A percentile compares a stretch with the other conserved stretches of the same genome.
Conservation (phyloP, 176 grass and related monocot species). For the Lolium perenne region DNA sequence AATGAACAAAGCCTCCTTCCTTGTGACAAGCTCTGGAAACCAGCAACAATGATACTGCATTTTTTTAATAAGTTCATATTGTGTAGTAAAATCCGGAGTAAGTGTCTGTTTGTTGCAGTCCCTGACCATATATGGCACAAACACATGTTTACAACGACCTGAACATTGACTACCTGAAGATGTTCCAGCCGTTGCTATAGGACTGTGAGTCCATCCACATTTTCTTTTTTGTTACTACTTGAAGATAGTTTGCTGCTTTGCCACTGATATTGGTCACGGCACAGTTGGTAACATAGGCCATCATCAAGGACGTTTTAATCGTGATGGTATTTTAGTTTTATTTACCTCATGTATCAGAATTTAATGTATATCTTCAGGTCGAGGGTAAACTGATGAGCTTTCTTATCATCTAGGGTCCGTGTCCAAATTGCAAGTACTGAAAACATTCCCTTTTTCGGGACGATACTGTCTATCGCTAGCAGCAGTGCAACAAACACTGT, state of each 20-base stretch:
- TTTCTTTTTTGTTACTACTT: slow-evolving; percentile 62
- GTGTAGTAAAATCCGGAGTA: too few relatives aligned
- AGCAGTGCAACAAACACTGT: slow-evolving; percentile 50
- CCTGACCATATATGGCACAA: background rate
- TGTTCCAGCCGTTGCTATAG: slow-evolving; percentile 73
- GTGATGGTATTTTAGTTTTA: slow-evolving; percentile 63
- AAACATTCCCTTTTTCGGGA: slow-evolving; percentile 97
- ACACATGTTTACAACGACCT: slow-evolving; percentile 80
- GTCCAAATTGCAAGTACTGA: slow-evolving; percentile 86
- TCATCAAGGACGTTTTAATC: slow-evolving; percentile 87
- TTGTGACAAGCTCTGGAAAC: background rate
- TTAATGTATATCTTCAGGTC: slow-evolving; percentile 23
- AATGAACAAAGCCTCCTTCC: background rate
- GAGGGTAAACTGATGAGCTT: slow-evolving; percentile 9
- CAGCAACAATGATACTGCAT: background rate
- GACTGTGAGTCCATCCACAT: slow-evolving; percentile 57
- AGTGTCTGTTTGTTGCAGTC: background rate
- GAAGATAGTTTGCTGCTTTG: slow-evolving; percentile 93
- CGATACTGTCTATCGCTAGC: slow-evolving; percentile 82
- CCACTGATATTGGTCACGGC: slow-evolving; percentile 76
- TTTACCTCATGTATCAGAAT: slow-evolving; percentile 24
- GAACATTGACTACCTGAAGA: slow-evolving; percentile 69
- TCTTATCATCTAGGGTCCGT: slow-evolving; percentile 62
- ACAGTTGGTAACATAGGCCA: slow-evolving; percentile 67
- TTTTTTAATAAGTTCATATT: too few relatives aligned